These are phyloP conservation scores for Wickerhamomyces sp. DNA, from an alignment of 1,139 yeast species.

Conservation along the genomic window DNA sequence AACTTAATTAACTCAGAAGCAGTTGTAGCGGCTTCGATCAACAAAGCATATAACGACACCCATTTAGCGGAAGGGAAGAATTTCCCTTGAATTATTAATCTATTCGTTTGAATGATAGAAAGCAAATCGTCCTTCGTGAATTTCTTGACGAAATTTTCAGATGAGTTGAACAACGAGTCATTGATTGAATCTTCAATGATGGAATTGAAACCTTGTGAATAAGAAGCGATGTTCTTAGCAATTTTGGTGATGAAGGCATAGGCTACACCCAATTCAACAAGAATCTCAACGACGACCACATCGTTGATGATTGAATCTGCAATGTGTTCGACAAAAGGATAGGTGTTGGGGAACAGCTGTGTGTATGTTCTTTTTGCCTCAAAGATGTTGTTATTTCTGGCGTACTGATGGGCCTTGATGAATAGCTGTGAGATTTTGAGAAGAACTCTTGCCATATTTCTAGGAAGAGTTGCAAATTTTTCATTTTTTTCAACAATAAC, in stretches of 20 bases:
- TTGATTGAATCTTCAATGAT: slow-evolving; percentile 32
- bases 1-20: slow-evolving; percentile 56
- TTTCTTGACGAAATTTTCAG: slow-evolving; percentile 24
- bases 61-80: slow-evolving; percentile 65
- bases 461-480: slow-evolving; percentile 33
- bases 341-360: slow-evolving; percentile 58
- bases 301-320: slow-evolving; percentile 74
- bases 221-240: slow-evolving; percentile 43
- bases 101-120: slow-evolving; percentile 45
- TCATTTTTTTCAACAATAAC: slow-evolving; percentile 26
- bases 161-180: slow-evolving; percentile 34
- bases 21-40: slow-evolving; percentile 55
- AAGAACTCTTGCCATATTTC: slow-evolving; percentile 44
- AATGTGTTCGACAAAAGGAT: slow-evolving; percentile 62
- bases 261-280: slow-evolving; percentile 62
- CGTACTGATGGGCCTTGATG: slow-evolving; percentile 46
- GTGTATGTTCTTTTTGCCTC: slow-evolving; percentile 61
- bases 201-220: slow-evolving; percentile 38
- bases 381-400: slow-evolving; percentile 47
- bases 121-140: slow-evolving; percentile 29
- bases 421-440: slow-evolving; percentile 50
- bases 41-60: slow-evolving; percentile 61
- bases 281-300: slow-evolving; percentile 64
- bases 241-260: slow-evolving; percentile 54
- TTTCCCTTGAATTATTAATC: slow-evolving; percentile 50